Evolutionary conservation across 192 early-diverging fungal species (phyloP), one percentile per base, ranked within the genome.

Genomic region (Pilobolus umbonatus): DNA sequence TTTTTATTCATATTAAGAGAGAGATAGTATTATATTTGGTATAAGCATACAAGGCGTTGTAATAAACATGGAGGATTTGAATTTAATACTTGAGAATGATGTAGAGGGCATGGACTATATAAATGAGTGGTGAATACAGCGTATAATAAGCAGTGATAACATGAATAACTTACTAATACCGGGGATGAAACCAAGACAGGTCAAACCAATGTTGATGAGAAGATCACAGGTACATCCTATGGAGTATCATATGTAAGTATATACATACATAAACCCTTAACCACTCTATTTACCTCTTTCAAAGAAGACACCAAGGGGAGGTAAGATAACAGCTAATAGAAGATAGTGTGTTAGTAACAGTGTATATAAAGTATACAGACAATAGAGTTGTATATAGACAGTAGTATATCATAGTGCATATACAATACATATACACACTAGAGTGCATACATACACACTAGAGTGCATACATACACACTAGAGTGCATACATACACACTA

Each of bases 151-250:
- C 9, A 11, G 15, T 5, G 29, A 29, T 34, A 9, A 52, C 14
- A 34, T 31, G 21, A 15, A 19, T 53, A 17, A 65, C 63, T 65
- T 62, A 72, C 69, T 60, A 29, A 86, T 76, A 40, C 85, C 87
- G 3, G 85, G 84, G 24, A 89, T 38, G 44, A 59, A 81, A 17
- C 83, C 83, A n/a, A 88, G 71, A 57, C 87, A 65, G 0, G 85
- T 86, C 55, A 89, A 72, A 22, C 56, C 57, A 48, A 88, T 72
- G 73, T 89, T 87, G 45, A 89, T 83, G 19, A 81, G 32, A 5
- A 87, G 60, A 46, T 86, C 82, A 5, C 53, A 64, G 21, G 42
- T 34, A 61, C 71, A 79, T 12, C 82, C 84, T n/a, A 49, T n/a
- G n/a, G n/a, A 28, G 14, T 14, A 49, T 14, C 15, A 48, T 21